Percentiles rank a stretch among this genome's conserved stretches.
Evolutionary conservation across 2,329 filamentous ascomycete genomes (phyloP).

Genomic region (Fusarium temperatum): DNA sequence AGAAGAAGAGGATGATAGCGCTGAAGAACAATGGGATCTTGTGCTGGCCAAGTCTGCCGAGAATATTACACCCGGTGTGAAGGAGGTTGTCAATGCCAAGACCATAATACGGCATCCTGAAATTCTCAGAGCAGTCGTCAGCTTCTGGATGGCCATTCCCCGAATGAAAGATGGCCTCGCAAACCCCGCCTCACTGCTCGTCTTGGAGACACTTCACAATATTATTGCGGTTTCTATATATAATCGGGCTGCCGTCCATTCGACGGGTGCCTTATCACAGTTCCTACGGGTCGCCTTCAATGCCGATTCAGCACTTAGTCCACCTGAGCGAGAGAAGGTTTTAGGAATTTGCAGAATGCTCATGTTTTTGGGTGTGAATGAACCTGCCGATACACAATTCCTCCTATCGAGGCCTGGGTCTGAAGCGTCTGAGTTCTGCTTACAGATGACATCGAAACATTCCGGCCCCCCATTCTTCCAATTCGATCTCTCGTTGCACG

Average conservation of each 20-base stretch:
- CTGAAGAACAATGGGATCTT: slow-evolving; percentile 52
- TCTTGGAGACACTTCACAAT: slow-evolving; percentile 70
- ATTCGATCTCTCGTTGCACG: slow-evolving; percentile 89
- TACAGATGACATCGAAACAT: slow-evolving; percentile 78
- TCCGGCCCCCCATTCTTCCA: slow-evolving; percentile 86
- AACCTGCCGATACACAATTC: slow-evolving; percentile 83
- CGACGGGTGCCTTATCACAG: slow-evolving; percentile 73
- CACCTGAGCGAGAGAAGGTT: slow-evolving; percentile 66
- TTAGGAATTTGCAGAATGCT: slow-evolving; percentile 74
- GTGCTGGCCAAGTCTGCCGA: slow-evolving; percentile 50
- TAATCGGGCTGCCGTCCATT: slow-evolving; percentile 77
- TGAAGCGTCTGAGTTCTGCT: slow-evolving; percentile 71
- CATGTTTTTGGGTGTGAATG: slow-evolving; percentile 78
- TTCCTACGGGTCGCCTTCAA: slow-evolving; percentile 71
- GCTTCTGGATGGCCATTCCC: slow-evolving; percentile 71
- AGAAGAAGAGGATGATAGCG: slow-evolving; percentile 45
- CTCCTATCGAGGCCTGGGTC: slow-evolving; percentile 66
- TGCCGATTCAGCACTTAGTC: slow-evolving; percentile 58
- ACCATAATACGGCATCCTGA: slow-evolving; percentile 68
- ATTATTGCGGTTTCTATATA: slow-evolving; percentile 69
- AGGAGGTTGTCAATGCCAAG: slow-evolving; percentile 59
- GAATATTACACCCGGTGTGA: slow-evolving; percentile 53
- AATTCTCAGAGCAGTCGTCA: slow-evolving; percentile 68
- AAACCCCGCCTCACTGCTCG: slow-evolving; percentile 67
- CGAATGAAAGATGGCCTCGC: slow-evolving; percentile 54